Base-by-base conservation (phyloP, 2,329 filamentous ascomycete genomes). In the Phaeoacremonium minimum region DNA sequence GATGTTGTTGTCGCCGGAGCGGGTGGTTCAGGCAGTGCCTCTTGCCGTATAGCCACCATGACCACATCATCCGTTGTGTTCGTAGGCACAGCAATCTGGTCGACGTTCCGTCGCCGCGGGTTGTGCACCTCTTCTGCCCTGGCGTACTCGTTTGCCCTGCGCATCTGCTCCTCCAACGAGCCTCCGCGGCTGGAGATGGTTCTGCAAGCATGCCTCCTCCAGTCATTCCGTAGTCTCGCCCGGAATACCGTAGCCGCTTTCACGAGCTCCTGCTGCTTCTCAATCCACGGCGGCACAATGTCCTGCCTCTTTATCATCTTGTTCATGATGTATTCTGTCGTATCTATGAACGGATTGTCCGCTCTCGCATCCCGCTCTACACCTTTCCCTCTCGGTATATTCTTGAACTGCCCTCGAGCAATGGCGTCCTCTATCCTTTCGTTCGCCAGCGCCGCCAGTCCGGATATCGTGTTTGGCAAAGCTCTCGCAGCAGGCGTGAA, bases 241-340 rank as follows among this genome's bases (percentile, higher is more conserved):
- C 93, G 76, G 54, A 98, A 96, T 2, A 72, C 70, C 11, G 70
- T 73, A 1, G 82, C 75, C 1, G 85, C 75, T 42, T 77, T 80
- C 9, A 80, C 73, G 6, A 97, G 67, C 51, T 96, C 89, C 56
- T 97, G 91, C 58, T 98, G 93, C 63, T 96, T 97, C 62, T 98
- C 93, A 41, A 98, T 97, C 93, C 93, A 98, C 0, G 91, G 91
- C 1, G 93, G 93, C 1, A 95, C 87, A 41, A 97, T 87, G 15
- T 95, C 90, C 60, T 98, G 93, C 40, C 85, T 84, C 63, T 96
- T 87, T 45, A 98, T 96, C 68, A 97, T 96, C 63, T 94, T 93
- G 64, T 98, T 97, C 84, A 97, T 85, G 50, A 97, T 87, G 57
- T 96, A 96, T 61, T 97, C 91, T 0, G 93, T 97, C 39, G 91